Evolutionary conservation across 2,329 filamentous ascomycete genomes (phyloP).

Genomic region (Meredithiella fracta): DNA sequence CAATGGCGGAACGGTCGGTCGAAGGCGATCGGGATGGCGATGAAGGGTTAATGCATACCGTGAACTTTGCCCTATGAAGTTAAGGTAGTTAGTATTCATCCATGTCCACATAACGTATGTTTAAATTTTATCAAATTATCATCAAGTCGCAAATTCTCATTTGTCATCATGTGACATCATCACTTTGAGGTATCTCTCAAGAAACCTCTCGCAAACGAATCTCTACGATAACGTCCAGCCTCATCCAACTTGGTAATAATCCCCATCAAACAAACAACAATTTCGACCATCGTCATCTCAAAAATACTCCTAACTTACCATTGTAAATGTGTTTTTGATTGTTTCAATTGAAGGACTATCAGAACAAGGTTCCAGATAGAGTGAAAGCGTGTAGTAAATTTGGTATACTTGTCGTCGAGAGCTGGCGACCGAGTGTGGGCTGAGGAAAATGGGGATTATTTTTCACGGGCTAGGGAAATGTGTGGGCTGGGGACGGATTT

Average conservation of each 20-base stretch:
- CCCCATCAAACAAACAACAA: background rate
- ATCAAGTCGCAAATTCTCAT: background rate
- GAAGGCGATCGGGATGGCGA: background rate
- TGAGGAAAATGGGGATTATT: background rate
- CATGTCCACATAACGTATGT: no score
- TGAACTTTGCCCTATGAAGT: slow-evolving; percentile 15
- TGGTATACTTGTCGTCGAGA: background rate
- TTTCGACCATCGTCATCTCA: background rate
- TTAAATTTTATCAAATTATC: background rate
- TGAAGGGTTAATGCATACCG: slow-evolving; percentile 12
- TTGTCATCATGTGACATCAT: background rate
- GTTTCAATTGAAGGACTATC: background rate
- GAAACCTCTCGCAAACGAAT: background rate
- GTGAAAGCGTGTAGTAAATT: background rate
- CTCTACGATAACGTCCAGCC: background rate
- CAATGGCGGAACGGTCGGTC: background rate
- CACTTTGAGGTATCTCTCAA: background rate
- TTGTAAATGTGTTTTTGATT: slow-evolving; percentile 2
- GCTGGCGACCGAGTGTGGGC: background rate
- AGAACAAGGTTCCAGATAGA: background rate
- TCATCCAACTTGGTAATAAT: background rate
- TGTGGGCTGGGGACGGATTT: background rate
- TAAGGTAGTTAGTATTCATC: slow-evolving; percentile 10
- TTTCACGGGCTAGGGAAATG: background rate
- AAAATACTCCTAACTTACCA: background rate